Conservation (phyloP, 176 grass and related monocot genomes). For the Sorghum bicolor region DNA sequence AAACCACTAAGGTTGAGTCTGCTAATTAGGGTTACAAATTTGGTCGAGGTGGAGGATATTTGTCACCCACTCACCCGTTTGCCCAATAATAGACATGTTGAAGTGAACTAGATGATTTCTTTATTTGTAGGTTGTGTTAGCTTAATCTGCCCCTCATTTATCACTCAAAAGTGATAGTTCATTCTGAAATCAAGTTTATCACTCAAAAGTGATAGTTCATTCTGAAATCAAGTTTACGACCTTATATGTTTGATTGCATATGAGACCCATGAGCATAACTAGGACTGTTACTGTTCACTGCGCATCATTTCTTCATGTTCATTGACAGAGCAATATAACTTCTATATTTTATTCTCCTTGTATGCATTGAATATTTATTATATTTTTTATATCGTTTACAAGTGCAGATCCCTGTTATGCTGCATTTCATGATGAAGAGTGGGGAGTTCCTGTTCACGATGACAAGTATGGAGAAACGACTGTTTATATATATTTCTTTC, state of each 20-base stretch:
- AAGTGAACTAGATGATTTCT: not conserved
- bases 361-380: not conserved
- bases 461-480: slow-evolving; percentile 51
- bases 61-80: slow-evolving; percentile 9
- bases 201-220: not conserved
- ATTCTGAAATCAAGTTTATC: slow-evolving; percentile 2
- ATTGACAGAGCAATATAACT: not conserved
- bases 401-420: slow-evolving; percentile 66
- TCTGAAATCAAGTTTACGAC: slow-evolving; percentile 8
- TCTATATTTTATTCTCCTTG: not conserved
- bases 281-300: not conserved
- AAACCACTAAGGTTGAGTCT: not conserved
- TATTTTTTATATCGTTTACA: slow-evolving; percentile 11
- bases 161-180: not conserved
- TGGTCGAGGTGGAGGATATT: not conserved
- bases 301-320: not conserved
- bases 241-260: not conserved
- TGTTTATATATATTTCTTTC: not conserved
- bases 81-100: slow-evolving; percentile 5
- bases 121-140: not conserved
- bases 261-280: not conserved
- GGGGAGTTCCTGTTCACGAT: slow-evolving; percentile 82
- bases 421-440: slow-evolving; percentile 87
- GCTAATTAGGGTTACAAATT: not conserved
- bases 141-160: not conserved